These are phyloP conservation scores for Claviceps arundinis DNA, from an alignment of 2,329 filamentous ascomycete species.

Conservation along the genomic window DNA sequence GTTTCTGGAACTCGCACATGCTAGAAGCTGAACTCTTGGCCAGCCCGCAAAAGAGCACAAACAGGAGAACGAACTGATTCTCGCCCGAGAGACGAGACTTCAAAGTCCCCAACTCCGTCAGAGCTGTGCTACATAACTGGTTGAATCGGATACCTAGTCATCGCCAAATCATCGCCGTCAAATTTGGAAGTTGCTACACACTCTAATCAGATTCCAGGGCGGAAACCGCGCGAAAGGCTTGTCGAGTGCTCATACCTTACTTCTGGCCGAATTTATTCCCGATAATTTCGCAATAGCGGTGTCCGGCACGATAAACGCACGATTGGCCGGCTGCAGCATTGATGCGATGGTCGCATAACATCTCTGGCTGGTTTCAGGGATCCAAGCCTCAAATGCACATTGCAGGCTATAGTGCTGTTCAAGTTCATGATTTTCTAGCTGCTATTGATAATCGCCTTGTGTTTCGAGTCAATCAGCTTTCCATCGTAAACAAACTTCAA, in stretches of 20 bases:
- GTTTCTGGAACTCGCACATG: no score
- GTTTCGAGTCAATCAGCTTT: conserved; percentile 24
- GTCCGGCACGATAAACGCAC: conserved; percentile 35
- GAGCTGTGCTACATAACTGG: not conserved
- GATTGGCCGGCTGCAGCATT: conserved; percentile 27
- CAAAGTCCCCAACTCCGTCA: not conserved
- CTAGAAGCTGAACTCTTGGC: no score
- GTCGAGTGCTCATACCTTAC: not conserved
- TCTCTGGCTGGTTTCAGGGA: conserved; percentile 21
- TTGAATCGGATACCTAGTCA: not conserved
- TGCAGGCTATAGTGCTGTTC: conserved; percentile 32
- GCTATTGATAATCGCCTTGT: conserved; percentile 29
- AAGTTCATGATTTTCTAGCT: conserved; percentile 27
- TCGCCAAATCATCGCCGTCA: not conserved
- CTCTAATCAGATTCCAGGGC: not conserved
- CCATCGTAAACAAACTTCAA: conserved; percentile 6
- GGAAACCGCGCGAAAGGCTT: conserved; percentile 23
- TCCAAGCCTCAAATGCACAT: conserved; percentile 25
- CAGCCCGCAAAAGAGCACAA: no score
- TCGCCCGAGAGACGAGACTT: no score
- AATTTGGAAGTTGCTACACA: no score
- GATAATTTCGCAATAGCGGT: not conserved
- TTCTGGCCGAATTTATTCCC: no score
- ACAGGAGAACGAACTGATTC: not conserved
- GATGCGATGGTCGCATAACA: conserved; percentile 32